Evolutionary conservation across 495 filamentous ascomycete genomes (phyloP).

Genomic region (Talaromyces nanjingensis): DNA sequence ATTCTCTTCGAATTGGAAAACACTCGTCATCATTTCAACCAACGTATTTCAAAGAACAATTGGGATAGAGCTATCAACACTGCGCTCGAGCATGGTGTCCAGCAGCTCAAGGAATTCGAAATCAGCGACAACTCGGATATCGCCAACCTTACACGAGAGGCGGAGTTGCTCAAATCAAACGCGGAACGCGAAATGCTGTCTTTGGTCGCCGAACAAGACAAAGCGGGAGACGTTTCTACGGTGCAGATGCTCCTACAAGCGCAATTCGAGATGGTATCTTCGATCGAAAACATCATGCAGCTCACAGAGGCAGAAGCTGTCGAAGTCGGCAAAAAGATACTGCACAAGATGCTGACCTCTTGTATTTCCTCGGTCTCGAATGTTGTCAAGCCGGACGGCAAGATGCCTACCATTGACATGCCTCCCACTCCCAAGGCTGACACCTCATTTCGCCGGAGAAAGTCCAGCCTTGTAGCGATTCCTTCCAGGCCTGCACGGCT

Average conservation of each 20-base stretch:
- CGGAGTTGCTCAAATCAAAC: slow-evolving; percentile 72
- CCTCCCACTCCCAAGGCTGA: slow-evolving; percentile 52
- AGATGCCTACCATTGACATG: slow-evolving; percentile 49
- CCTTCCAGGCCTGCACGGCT: slow-evolving; percentile 25
- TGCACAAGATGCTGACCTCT: slow-evolving; percentile 68
- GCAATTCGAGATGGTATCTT: slow-evolving; percentile 84
- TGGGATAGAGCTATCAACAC: slow-evolving; percentile 85
- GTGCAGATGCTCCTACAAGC: slow-evolving; percentile 78
- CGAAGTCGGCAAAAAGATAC: slow-evolving; percentile 67
- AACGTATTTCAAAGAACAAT: slow-evolving; percentile 65
- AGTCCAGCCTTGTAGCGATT: slow-evolving; percentile 36
- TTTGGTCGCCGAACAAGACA: slow-evolving; percentile 79
- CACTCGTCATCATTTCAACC: slow-evolving; percentile 84
- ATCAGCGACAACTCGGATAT: slow-evolving; percentile 65
- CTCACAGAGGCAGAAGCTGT: slow-evolving; percentile 79
- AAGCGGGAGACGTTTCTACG: slow-evolving; percentile 64
- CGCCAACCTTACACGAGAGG: slow-evolving; percentile 68
- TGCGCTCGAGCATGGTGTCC: slow-evolving; percentile 77
- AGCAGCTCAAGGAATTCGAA: slow-evolving; percentile 68
- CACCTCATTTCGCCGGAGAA: slow-evolving; percentile 71
- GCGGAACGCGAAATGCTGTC: slow-evolving; percentile 76
- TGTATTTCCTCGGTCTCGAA: slow-evolving; percentile 67
- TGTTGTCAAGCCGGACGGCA: slow-evolving; percentile 86
- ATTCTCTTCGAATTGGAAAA: slow-evolving; percentile 81
- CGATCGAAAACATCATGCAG: slow-evolving; percentile 69